phyloP scores from a whole-genome alignment of 805 yeast species.

The Saturnispora serradocipensis region DNA sequence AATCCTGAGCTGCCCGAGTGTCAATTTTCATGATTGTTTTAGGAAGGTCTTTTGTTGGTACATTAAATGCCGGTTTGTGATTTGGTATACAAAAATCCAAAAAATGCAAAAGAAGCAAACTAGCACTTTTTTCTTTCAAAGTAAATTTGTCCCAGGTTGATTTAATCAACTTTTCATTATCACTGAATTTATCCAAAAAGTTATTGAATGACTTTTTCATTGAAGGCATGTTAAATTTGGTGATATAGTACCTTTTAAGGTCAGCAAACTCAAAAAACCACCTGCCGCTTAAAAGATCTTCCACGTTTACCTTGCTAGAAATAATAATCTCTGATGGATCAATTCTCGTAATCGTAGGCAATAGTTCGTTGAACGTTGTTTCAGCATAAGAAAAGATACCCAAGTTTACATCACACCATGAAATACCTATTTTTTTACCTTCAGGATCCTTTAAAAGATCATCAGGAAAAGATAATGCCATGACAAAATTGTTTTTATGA shows the following conservation, averaged over 20 bases:
- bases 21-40: slow-evolving; percentile 65
- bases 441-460: slow-evolving; percentile 32
- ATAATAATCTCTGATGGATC: slow-evolving; percentile 74
- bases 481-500: slow-evolving; percentile 59
- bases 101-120: slow-evolving; percentile 58
- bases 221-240: slow-evolving; percentile 39
- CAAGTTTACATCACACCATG: slow-evolving; percentile 85
- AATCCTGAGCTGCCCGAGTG: slow-evolving; percentile 63
- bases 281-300: slow-evolving; percentile 34
- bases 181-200: slow-evolving; percentile 34
- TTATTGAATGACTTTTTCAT: slow-evolving; percentile 30
- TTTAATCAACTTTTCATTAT: slow-evolving; percentile 19
- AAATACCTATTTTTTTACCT: slow-evolving; percentile 46
- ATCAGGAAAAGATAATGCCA: slow-evolving; percentile 55
- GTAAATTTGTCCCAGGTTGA: slow-evolving; percentile 28
- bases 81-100: slow-evolving; percentile 67
- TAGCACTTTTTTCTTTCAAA: slow-evolving; percentile 47
- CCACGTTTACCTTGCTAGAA: slow-evolving; percentile 34
- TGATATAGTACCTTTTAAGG: slow-evolving; percentile 49
- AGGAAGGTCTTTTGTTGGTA: slow-evolving; percentile 53
- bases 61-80: slow-evolving; percentile 48
- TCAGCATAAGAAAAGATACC: slow-evolving; percentile 70
- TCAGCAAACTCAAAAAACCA: slow-evolving; percentile 55
- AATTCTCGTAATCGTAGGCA: slow-evolving; percentile 67
- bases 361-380: slow-evolving; percentile 47